phyloP scores from a whole-genome alignment of 768 basidiomycete genomes.

The Asterophora lycoperdoides region DNA sequence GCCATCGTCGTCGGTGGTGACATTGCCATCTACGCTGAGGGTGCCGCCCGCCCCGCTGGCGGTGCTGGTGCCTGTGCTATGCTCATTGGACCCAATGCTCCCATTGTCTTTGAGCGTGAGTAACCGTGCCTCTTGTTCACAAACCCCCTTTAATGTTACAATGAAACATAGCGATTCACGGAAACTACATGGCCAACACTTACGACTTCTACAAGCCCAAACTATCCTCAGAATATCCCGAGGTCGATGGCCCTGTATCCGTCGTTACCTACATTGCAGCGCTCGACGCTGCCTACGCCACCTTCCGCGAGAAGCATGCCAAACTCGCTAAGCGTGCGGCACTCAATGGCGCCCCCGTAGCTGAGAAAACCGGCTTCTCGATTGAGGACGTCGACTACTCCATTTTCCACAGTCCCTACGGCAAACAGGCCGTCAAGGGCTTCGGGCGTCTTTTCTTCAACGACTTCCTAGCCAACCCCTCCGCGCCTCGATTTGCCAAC shows the following conservation, averaged over 20 bases:
- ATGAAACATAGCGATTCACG: slow-evolving; percentile 74
- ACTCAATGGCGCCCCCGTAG: slow-evolving; percentile 28
- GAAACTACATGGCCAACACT: slow-evolving; percentile 94
- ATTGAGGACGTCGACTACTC: slow-evolving; percentile 86
- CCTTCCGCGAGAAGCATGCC: slow-evolving; percentile 78
- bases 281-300: slow-evolving; percentile 82
- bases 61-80: slow-evolving; percentile 96
- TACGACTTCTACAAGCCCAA: slow-evolving; percentile 99
- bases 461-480: slow-evolving; percentile 84
- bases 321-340: slow-evolving; percentile 52
- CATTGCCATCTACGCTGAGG: slow-evolving; percentile 97
- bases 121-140: slow-evolving; percentile 17
- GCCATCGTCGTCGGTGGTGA: slow-evolving; percentile 97
- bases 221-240: slow-evolving; percentile 91
- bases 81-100: slow-evolving; percentile 94
- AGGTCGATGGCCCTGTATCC: slow-evolving; percentile 95
- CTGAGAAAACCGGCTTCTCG: slow-evolving; percentile 56
- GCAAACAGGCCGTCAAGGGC: slow-evolving; percentile 98
- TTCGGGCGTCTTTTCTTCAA: slow-evolving; percentile 89
- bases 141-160: slow-evolving; percentile 11
- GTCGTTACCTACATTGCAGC: slow-evolving; percentile 94
- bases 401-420: slow-evolving; percentile 97
- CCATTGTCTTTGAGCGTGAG: slow-evolving; percentile 92
- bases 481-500: slow-evolving; percentile 61
- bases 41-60: slow-evolving; percentile 90